Conservation (phyloP, 2,329 filamentous ascomycete genomes). For the Fusarium sp. region DNA sequence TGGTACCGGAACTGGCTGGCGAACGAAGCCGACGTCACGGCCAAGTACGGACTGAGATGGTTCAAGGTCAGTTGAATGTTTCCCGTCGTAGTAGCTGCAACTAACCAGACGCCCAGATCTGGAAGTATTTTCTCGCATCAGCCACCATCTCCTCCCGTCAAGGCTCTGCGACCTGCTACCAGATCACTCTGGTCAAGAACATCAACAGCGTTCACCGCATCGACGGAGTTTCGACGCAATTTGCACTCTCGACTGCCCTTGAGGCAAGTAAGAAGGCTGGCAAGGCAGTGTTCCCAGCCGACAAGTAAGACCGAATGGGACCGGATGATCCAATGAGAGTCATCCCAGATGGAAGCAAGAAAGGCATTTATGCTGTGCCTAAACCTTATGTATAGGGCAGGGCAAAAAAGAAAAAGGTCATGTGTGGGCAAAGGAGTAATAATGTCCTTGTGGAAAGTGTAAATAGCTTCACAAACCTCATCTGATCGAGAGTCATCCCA, state of each 20-base stretch:
- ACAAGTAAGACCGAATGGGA: not conserved
- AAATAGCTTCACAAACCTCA: too few species aligned
- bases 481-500: not conserved
- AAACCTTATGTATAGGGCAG: too few species aligned
- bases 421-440: too few species aligned
- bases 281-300: not conserved
- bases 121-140: slow-evolving; percentile 9
- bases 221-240: slow-evolving; percentile 2
- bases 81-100: not conserved
- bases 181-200: slow-evolving; percentile 7
- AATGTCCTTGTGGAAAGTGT: too few species aligned
- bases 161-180: slow-evolving; percentile 7
- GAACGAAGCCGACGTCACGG: slow-evolving; percentile 4
- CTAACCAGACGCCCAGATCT: not conserved
- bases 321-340: not conserved
- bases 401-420: too few species aligned
- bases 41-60: slow-evolving; percentile 2
- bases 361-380: too few species aligned
- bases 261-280: slow-evolving; percentile 7
- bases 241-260: slow-evolving; percentile 2
- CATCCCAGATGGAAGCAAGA: not conserved
- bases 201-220: slow-evolving; percentile 7
- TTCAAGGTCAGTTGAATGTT: slow-evolving; percentile 1
- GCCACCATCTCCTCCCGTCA: slow-evolving; percentile 9
- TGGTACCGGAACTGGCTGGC: slow-evolving; percentile 7